A percentile compares a stretch with the other conserved stretches of the same genome.
These are phyloP conservation scores for Pseudogymnoascus sp. DNA, from an alignment of 2,329 filamentous ascomycete species.

Conservation along the genomic window DNA sequence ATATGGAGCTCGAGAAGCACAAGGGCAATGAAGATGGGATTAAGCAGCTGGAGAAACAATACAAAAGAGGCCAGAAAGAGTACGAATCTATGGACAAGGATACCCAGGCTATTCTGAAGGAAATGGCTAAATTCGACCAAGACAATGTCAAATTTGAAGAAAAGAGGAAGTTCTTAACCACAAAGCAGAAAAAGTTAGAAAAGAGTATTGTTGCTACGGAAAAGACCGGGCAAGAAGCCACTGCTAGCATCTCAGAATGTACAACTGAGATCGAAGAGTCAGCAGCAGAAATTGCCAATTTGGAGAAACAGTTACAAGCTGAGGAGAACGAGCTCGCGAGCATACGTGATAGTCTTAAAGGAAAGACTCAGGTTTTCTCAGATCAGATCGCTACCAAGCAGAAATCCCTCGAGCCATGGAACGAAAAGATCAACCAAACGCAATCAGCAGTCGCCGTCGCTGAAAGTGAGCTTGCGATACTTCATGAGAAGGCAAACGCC, in stretches of 20 bases:
- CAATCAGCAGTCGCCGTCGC: slow-evolving; percentile 89
- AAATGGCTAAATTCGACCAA: slow-evolving; percentile 89
- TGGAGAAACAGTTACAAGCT: slow-evolving; percentile 66
- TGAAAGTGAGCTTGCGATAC: slow-evolving; percentile 86
- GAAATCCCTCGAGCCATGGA: slow-evolving; percentile 92
- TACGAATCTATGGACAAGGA: slow-evolving; percentile 77
- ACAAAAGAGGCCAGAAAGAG: slow-evolving; percentile 73
- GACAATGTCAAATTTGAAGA: slow-evolving; percentile 96
- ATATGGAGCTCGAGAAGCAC: slow-evolving; percentile 84
- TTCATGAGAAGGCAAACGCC: slow-evolving; percentile 81
- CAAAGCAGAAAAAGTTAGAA: slow-evolving; percentile 91
- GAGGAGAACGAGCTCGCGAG: slow-evolving; percentile 75
- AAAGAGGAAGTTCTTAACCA: slow-evolving; percentile 85
- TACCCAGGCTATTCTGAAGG: slow-evolving; percentile 69
- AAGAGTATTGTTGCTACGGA: slow-evolving; percentile 75
- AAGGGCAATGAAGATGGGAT: slow-evolving; percentile 83
- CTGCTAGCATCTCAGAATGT: slow-evolving; percentile 70
- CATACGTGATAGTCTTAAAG: slow-evolving; percentile 84
- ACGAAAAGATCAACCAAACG: slow-evolving; percentile 92
- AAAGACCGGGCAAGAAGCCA: slow-evolving; percentile 63
- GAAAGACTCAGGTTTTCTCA: slow-evolving; percentile 90
- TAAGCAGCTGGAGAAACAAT: slow-evolving; percentile 78
- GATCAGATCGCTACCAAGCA: slow-evolving; percentile 89
- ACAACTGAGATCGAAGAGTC: slow-evolving; percentile 69
- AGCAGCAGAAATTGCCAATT: slow-evolving; percentile 60